Percentiles rank a stretch among this genome's conserved stretches.
phyloP scores from a whole-genome alignment of 1,139 yeast species.

The Taphrina deformans region DNA sequence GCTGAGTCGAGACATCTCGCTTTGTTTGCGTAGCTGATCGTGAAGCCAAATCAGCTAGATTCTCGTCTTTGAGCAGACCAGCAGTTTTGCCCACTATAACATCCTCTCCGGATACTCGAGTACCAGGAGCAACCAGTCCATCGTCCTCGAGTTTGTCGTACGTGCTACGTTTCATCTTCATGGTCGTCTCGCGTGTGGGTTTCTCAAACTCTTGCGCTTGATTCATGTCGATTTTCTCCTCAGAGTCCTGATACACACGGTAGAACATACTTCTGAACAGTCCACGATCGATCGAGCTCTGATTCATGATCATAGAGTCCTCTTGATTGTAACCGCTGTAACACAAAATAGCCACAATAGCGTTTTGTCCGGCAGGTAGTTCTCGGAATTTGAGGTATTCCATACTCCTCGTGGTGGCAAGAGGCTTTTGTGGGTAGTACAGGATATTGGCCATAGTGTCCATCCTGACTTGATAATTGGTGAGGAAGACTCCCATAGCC shows the following conservation, averaged over 20 bases:
- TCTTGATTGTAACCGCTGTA: conserved; percentile 99
- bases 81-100: conserved; percentile 97
- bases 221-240: conserved; percentile 97
- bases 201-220: conserved; percentile 49
- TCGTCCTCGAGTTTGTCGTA: conserved; percentile 97
- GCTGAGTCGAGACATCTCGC: conserved; percentile 97
- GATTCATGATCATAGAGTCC: conserved; percentile 99
- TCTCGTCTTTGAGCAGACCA: conserved; percentile 86
- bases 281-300: conserved; percentile 95
- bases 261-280: conserved; percentile 91
- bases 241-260: conserved; percentile 98
- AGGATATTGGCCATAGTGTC: conserved; percentile 98
- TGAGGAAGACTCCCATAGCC: conserved; percentile 99
- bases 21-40: conserved; percentile 97
- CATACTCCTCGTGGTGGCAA: conserved; percentile 99
- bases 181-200: conserved; percentile 85
- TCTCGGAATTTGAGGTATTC: conserved; percentile 96
- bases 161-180: conserved; percentile 95
- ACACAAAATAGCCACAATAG: conserved; percentile 96
- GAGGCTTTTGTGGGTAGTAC: conserved; percentile 97
- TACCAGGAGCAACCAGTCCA: conserved; percentile 97
- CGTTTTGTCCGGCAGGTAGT: conserved; percentile 98
- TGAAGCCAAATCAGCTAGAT: conserved; percentile 93
- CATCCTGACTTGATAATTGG: conserved; percentile 95
- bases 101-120: conserved; percentile 97